A percentile compares a stretch with the other conserved stretches of the same genome.
Evolutionary conservation across 768 basidiomycete genomes (phyloP).

Genomic region (Brasilioporus rufonigricans): DNA sequence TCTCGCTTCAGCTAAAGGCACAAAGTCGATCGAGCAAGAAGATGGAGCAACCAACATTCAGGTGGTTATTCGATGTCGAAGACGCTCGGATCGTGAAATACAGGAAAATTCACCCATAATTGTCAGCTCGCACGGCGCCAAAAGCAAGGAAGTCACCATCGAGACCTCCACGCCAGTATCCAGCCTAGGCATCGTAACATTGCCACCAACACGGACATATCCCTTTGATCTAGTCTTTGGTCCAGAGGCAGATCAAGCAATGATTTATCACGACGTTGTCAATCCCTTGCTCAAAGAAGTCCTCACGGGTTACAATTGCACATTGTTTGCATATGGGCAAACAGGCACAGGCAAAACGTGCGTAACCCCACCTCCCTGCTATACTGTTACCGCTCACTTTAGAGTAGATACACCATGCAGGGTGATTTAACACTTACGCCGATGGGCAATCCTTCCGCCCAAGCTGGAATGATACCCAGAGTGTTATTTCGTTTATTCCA

Average conservation of each 20-base stretch:
- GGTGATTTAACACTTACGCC: constrained; percentile 84
- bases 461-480: constrained; percentile 96
- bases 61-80: constrained; percentile 88
- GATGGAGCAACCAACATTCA: constrained; percentile 83
- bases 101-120: constrained; percentile 86
- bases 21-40: constrained; percentile 30
- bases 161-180: constrained; percentile 71
- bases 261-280: constrained; percentile 93
- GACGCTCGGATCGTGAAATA: constrained; percentile 82
- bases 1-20: constrained; percentile 19
- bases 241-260: constrained; percentile 92
- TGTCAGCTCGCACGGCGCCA: constrained; percentile 73
- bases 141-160: constrained; percentile 73
- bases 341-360: constrained; percentile 99
- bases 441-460: constrained; percentile 81
- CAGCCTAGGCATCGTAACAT: constrained; percentile 67
- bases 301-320: constrained; percentile 95
- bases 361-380: constrained; percentile 30
- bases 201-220: constrained; percentile 82
- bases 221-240: constrained; percentile 96
- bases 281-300: constrained; percentile 92
- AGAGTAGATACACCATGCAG: constrained; percentile 88
- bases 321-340: constrained; percentile 96
- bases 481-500: constrained; percentile 90
- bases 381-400: constrained; percentile 11